A percentile compares a stretch with the other conserved stretches of the same genome.
These are phyloP conservation scores for Crithidia fasciculata DNA, from an alignment of 208 protist species.

Conservation along the genomic window DNA sequence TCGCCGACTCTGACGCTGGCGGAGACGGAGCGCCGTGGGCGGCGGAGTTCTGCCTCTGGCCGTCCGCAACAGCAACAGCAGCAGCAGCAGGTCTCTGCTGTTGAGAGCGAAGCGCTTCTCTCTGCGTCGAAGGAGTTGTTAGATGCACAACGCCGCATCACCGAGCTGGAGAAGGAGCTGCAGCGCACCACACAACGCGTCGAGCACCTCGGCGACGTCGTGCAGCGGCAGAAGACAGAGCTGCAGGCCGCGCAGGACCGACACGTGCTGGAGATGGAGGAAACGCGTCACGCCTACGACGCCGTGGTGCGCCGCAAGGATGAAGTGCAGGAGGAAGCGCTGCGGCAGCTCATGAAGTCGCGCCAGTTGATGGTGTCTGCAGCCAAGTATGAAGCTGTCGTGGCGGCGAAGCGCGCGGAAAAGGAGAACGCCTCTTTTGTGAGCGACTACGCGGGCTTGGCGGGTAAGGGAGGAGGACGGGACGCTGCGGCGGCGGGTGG, in stretches of 20 bases:
- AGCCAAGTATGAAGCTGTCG: slow-evolving; percentile 39
- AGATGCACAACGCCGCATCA: slow-evolving; percentile 32
- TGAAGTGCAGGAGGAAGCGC: slow-evolving; percentile 55
- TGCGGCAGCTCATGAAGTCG: slow-evolving; percentile 54
- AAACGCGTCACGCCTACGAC: slow-evolving; percentile 48
- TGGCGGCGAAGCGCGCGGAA: slow-evolving; percentile 28
- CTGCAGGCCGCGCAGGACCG: slow-evolving; percentile 40
- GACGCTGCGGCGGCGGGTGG: neutral
- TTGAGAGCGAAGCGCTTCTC: neutral
- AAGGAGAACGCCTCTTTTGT: slow-evolving; percentile 20
- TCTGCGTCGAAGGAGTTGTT: neutral
- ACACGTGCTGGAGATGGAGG: slow-evolving; percentile 53
- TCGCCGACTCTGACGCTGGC: too few species aligned
- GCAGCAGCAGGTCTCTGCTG: neutral
- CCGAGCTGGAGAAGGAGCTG: slow-evolving; percentile 46
- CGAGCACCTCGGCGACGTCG: slow-evolving; percentile 47
- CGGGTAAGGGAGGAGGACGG: neutral
- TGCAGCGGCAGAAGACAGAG: slow-evolving; percentile 52
- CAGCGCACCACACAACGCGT: slow-evolving; percentile 45
- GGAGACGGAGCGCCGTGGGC: too few species aligned
- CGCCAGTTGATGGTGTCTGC: slow-evolving; percentile 52
- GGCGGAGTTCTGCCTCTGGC: too few species aligned
- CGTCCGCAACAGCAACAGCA: neutral
- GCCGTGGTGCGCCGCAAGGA: slow-evolving; percentile 46
- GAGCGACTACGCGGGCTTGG: neutral